Evolutionary conservation across 495 filamentous ascomycete species (phyloP), one percentile per base, ranked within the genome.

Genomic region (Letharia lupina): DNA sequence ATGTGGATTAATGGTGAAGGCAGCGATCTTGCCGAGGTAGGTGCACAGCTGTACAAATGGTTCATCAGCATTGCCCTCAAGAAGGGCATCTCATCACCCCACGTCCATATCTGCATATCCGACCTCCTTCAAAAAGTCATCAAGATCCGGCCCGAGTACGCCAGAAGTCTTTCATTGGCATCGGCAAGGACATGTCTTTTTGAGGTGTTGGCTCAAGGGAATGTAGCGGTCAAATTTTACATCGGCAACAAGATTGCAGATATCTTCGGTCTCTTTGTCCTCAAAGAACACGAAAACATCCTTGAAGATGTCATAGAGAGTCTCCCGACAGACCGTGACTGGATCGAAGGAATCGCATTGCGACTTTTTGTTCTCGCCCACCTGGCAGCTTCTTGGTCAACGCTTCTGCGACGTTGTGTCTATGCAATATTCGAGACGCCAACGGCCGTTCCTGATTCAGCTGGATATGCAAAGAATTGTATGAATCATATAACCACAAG

Each of bases 361-460:
- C 87, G 95, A 20, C 77, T 98, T 11, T 85, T 89, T 70, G 84
- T 89, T 37, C 79, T 96, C 15, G 81, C 86, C 7, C 83, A 82
- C 67, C 76, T 99, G 48, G 93, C 88, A 54, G 88, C 90, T 39
- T 74, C 75, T 67, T 96, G 89, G 92, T 85, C 87, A 65, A 95
- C 89, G 9, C 81, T 93, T 63, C 78, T 93, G 58, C 89, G 90
- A 61, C 87, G 87, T 67, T 88, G 89, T 67, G 88, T 96, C 28
- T 98, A 96, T 74, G 87, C 93, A 74, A 91, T 96, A 33, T 94
- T 96, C 69, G 94, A 97, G 74, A 91, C 86, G 0, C 86, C 94
- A 2, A 91, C 87, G 9, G 83, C 82, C 50, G 81, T 93, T 2
- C 77, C 83, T 20, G 72, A 75, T 15, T 87, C 88, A 31, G 75